Evolutionary conservation across 1,139 yeast species (phyloP).

Genomic region (Kodamaea fungicola): DNA sequence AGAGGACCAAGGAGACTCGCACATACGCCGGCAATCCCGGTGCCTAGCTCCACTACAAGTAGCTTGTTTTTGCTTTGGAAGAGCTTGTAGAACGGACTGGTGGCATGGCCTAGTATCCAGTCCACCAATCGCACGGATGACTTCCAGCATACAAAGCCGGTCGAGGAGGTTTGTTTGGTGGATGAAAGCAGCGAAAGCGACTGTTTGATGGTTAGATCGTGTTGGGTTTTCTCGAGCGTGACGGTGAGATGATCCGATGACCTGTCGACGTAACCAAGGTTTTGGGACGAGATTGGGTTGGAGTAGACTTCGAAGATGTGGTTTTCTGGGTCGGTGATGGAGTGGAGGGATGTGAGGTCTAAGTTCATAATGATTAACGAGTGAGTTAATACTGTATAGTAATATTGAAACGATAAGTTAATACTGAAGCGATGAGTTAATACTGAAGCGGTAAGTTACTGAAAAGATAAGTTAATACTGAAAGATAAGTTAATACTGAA

Average conservation of each 20-base stretch:
- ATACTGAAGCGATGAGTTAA: no score
- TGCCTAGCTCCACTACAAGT: conserved; percentile 57
- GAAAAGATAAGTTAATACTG: no score
- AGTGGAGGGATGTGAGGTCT: no score
- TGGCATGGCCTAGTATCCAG: conserved; percentile 40
- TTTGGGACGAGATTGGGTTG: conserved; percentile 28
- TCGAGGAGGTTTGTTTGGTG: conserved; percentile 43
- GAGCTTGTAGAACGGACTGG: conserved; percentile 20
- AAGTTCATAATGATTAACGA: no score
- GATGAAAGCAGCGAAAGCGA: conserved; percentile 42
- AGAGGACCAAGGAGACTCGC: conserved; percentile 43
- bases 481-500: no score
- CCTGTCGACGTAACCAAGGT: conserved; percentile 50
- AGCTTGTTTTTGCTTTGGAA: conserved; percentile 13
- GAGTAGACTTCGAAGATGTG: conserved; percentile 51
- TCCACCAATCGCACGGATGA: conserved; percentile 49
- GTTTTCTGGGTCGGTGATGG: conserved; percentile 26
- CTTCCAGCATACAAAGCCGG: conserved; percentile 70
- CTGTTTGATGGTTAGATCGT: conserved; percentile 36
- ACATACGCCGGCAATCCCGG: conserved; percentile 61
- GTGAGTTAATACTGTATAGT: no score
- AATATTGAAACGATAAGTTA: no score
- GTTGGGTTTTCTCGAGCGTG: conserved; percentile 25
- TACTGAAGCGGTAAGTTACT: no score
- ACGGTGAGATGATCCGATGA: conserved; percentile 27